These are phyloP conservation scores for Metschnikowia rubicola DNA, from an alignment of 805 yeast genomes.

Conservation along the genomic window DNA sequence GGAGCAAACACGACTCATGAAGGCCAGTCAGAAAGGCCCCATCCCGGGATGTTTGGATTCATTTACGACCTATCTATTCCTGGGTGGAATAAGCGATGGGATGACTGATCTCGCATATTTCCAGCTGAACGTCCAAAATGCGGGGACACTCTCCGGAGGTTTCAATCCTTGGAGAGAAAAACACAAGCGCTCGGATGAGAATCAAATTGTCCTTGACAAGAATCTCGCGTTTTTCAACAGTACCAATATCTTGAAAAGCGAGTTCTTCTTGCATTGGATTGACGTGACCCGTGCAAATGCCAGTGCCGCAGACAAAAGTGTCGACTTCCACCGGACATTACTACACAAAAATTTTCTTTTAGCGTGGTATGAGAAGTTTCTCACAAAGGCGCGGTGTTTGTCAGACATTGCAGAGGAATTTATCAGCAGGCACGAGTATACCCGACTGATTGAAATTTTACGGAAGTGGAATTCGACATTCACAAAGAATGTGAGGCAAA, in stretches of 20 bases:
- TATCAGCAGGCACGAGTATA: constrained; percentile 27
- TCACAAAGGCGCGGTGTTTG: constrained; percentile 22
- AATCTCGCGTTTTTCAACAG: constrained; percentile 6
- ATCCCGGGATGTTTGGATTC: no score
- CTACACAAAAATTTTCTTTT: constrained; percentile 26
- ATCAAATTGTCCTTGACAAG: constrained; percentile 2
- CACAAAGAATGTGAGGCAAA: constrained; percentile 29
- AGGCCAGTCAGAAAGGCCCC: no score
- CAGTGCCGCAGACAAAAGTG: constrained; percentile 4
- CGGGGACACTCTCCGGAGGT: not conserved
- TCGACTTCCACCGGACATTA: constrained; percentile 5
- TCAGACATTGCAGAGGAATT: constrained; percentile 30
- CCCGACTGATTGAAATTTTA: constrained; percentile 23
- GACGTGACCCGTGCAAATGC: not conserved
- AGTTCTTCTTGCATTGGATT: constrained; percentile 12
- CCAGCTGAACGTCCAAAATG: constrained; percentile 9
- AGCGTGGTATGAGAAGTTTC: constrained; percentile 34
- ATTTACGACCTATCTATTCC: no score
- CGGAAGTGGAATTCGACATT: constrained; percentile 37
- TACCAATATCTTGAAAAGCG: constrained; percentile 7
- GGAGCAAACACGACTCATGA: no score
- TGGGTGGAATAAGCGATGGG: no score
- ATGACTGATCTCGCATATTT: constrained; percentile 15
- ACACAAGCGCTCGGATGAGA: not conserved
- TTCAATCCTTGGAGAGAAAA: constrained; percentile 9